Conservation (phyloP, 2,329 filamentous ascomycete species). For the Ramichloridium luteum region DNA sequence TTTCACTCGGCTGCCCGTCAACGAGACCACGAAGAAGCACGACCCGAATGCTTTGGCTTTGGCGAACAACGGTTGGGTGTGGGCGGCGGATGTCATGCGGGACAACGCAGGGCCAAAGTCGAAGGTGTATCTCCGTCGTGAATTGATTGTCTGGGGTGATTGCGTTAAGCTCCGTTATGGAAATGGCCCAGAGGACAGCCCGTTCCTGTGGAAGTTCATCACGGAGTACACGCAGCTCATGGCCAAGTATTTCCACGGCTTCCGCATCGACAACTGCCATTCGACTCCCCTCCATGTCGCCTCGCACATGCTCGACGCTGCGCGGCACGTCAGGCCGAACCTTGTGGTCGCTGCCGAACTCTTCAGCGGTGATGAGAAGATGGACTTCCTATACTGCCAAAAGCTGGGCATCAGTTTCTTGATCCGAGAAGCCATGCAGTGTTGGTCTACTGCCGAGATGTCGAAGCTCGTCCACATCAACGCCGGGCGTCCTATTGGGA, state of each 20-base stretch:
- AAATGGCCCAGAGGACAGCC: constrained; percentile 65
- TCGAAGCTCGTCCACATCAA: constrained; percentile 88
- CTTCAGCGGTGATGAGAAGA: constrained; percentile 89
- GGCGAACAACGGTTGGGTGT: constrained; percentile 97
- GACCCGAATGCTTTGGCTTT: constrained; percentile 65
- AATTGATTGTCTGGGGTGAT: constrained; percentile 97
- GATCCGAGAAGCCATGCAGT: constrained; percentile 96
- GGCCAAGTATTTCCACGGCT: constrained; percentile 88
- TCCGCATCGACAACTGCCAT: constrained; percentile 96
- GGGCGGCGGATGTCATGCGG: constrained; percentile 86
- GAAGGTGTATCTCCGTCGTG: constrained; percentile 82
- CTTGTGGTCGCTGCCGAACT: constrained; percentile 88
- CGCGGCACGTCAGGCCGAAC: constrained; percentile 75
- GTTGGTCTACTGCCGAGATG: constrained; percentile 87
- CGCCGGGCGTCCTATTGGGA: constrained; percentile 86
- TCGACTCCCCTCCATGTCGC: constrained; percentile 91
- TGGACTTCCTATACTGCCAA: constrained; percentile 93
- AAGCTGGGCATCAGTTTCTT: constrained; percentile 80
- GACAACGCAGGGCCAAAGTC: constrained; percentile 88
- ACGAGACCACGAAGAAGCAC: constrained; percentile 65
- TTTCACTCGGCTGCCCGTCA: constrained; percentile 77
- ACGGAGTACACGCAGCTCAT: constrained; percentile 80
- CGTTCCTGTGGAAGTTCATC: constrained; percentile 94
- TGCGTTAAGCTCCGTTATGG: constrained; percentile 96
- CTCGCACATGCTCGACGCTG: constrained; percentile 87